Percentiles rank a stretch among this genome's conserved stretches.
Evolutionary conservation across 2,329 filamentous ascomycete genomes (phyloP).

Genomic region (Xylaria sp.): DNA sequence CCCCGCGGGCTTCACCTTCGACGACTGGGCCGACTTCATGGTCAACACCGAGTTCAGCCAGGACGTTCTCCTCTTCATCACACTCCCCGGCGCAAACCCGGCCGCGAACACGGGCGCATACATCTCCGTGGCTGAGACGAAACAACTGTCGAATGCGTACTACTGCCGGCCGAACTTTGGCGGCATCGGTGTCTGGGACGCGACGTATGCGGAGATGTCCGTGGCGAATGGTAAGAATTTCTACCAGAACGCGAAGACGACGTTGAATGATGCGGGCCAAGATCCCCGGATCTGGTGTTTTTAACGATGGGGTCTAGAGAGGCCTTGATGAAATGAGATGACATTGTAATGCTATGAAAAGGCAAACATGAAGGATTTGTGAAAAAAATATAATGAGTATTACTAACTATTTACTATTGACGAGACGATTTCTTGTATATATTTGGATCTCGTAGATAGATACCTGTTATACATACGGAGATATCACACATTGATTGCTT

Average conservation of each 20-base stretch:
- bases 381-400: no score
- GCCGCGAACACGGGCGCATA: slow-evolving; percentile 34
- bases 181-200: slow-evolving; percentile 45
- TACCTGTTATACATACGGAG: no score
- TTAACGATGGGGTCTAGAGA: no score
- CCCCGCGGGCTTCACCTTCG: slow-evolving; percentile 38
- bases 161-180: slow-evolving; percentile 39
- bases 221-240: slow-evolving; percentile 19
- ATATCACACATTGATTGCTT: no score
- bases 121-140: slow-evolving; percentile 33
- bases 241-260: slow-evolving; percentile 19
- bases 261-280: neutral
- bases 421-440: no score
- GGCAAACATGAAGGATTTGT: no score
- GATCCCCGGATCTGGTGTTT: no score
- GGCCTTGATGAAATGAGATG: no score
- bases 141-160: slow-evolving; percentile 36
- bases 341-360: no score
- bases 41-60: slow-evolving; percentile 33
- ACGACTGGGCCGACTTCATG: slow-evolving; percentile 38
- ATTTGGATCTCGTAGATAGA: no score
- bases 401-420: no score
- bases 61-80: slow-evolving; percentile 41
- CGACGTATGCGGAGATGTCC: slow-evolving; percentile 33
- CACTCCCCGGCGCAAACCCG: slow-evolving; percentile 34